phyloP scores from a whole-genome alignment of 306 rosid species.

The Cucurbita moschata region DNA sequence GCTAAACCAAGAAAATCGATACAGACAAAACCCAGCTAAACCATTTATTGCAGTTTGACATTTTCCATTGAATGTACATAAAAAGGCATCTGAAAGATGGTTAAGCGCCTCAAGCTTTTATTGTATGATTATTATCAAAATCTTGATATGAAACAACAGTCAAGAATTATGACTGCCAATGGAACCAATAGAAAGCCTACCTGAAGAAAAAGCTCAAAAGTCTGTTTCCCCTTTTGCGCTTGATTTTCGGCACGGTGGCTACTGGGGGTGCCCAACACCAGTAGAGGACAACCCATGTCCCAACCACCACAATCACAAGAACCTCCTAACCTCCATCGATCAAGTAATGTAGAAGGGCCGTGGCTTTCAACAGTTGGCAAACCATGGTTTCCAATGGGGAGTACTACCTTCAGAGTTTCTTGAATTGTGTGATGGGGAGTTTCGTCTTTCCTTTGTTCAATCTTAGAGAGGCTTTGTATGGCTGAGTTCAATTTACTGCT shows the following conservation, averaged over 20 bases:
- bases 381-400: slow-evolving; percentile 76
- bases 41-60: neutral
- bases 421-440: slow-evolving; percentile 17
- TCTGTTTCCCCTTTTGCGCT: slow-evolving; percentile 32
- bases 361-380: slow-evolving; percentile 38
- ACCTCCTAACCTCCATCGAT: slow-evolving; percentile 76
- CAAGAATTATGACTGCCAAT: slow-evolving; percentile 4
- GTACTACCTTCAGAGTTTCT: slow-evolving; percentile 62
- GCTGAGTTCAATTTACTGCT: slow-evolving; percentile 17
- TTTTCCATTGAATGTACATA: neutral
- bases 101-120: neutral
- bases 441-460: slow-evolving; percentile 26
- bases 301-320: slow-evolving; percentile 97
- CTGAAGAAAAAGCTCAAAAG: slow-evolving; percentile 64
- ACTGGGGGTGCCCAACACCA: slow-evolving; percentile 55
- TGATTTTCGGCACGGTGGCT: slow-evolving; percentile 32
- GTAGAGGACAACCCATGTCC: slow-evolving; percentile 95
- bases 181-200: slow-evolving; percentile 26
- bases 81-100: neutral
- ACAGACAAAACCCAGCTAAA: too few relatives aligned
- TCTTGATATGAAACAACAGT: neutral
- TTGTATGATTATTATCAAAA: neutral
- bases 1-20: neutral
- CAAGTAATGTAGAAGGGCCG: slow-evolving; percentile 70
- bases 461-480: slow-evolving; percentile 25